Base-by-base conservation (phyloP, 345 rosid species). In the Hirschfeldia incana region DNA sequence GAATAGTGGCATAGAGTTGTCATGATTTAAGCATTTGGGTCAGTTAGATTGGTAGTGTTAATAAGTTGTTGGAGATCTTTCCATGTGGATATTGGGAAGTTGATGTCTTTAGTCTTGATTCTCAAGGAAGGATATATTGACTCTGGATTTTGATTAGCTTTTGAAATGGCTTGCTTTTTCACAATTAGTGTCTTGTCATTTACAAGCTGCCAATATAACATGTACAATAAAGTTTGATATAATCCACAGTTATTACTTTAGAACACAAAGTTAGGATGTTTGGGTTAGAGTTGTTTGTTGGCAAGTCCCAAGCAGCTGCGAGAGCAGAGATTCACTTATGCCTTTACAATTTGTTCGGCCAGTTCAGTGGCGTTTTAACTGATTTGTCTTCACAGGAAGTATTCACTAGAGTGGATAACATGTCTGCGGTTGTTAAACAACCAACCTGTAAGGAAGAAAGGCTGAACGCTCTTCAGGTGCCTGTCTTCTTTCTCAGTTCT, bases 391-490 rank as follows among this genome's bases (percentile, higher is more conserved):
- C 21, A 17, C 86, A 89, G 93, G 75, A 83, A 84, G 76, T 80
- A 37, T 89, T 87, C 77, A 89, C 67, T 8, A 72, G 89, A 68
- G 77, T 78, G 44, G 91, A 73, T n/a, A 72, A 68, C 67, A 81
- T 61, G 88, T 87, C 93, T 44, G 91, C 86, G 17, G 91, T 87
- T 81, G 53, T 63, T 55, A 89, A 82, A 80, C 93, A 89, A 72
- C 91, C 93, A 69, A 78, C 63, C 28, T 71, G 72, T 53, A 60
- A 81, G 21, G 85, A 84, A 68, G 88, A 89, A 70, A 78, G 88
- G 58, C 64, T 89, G n/a, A 68, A 79, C 66, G 87, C 91, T 80
- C 86, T 87, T 73, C 92, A 89, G 92, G 92, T 89, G n/a, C 21
- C 28, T 21, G 0, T 70, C 32, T 3, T 8, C 13, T 61, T 34